phyloP scores from a whole-genome alignment of 768 basidiomycete species.

The Auricularia sp. region DNA sequence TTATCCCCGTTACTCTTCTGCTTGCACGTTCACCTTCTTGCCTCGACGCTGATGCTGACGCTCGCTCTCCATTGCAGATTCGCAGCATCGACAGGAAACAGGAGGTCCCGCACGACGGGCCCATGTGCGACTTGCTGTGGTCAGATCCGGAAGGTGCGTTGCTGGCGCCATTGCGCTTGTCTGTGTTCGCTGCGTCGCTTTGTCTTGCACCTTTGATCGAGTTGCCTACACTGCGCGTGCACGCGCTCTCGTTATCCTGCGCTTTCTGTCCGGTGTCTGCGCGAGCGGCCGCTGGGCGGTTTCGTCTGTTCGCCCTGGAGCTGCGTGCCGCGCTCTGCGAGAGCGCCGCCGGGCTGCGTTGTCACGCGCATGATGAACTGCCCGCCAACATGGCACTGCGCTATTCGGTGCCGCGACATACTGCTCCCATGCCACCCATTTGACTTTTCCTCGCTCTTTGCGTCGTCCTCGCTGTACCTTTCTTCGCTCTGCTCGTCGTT shows the following conservation, averaged over 20 bases:
- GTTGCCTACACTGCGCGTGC: not conserved
- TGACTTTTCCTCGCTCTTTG: not conserved
- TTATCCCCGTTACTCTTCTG: conserved; percentile 9
- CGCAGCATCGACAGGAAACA: conserved; percentile 91
- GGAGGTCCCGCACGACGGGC: conserved; percentile 96
- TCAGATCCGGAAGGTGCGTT: conserved; percentile 90
- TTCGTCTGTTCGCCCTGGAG: too few species aligned
- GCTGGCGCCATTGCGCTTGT: not conserved
- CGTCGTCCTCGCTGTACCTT: not conserved
- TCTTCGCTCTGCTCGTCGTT: not conserved
- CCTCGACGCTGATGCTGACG: not conserved
- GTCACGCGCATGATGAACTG: too few species aligned
- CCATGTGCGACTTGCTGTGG: conserved; percentile 99
- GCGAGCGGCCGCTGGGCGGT: too few species aligned
- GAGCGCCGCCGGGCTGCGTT: too few species aligned
- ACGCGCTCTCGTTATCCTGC: not conserved
- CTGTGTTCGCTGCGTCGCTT: too few species aligned
- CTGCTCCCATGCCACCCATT: too few species aligned
- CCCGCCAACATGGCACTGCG: not conserved
- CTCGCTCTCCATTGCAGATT: conserved; percentile 38
- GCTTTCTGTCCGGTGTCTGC: too few species aligned
- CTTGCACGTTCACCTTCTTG: conserved; percentile 5
- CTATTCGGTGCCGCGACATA: not conserved
- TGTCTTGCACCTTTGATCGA: too few species aligned
- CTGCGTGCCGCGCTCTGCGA: too few species aligned